These are phyloP conservation scores for Termitomyces sp. DNA, from an alignment of 768 basidiomycete species.

Conservation along the genomic window DNA sequence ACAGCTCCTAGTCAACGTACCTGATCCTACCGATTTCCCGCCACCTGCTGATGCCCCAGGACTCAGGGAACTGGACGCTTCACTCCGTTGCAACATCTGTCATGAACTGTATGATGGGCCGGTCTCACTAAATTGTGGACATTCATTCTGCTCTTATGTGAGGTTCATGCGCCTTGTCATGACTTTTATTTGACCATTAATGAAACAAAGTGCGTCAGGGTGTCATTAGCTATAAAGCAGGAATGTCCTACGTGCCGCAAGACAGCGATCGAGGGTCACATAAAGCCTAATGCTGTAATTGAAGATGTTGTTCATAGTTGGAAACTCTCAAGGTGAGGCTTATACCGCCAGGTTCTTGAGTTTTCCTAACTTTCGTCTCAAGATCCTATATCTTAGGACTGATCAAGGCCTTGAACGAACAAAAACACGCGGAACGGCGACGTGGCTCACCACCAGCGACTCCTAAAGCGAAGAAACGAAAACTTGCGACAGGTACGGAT, in stretches of 20 bases:
- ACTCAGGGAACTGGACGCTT: slow-evolving; percentile 59
- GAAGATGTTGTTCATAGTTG: slow-evolving; percentile 72
- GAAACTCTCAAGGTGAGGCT: slow-evolving; percentile 60
- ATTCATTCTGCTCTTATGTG: slow-evolving; percentile 79
- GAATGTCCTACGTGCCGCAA: slow-evolving; percentile 76
- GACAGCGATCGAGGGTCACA: slow-evolving; percentile 50
- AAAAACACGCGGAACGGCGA: slow-evolving; percentile 19
- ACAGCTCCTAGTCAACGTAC: slow-evolving; percentile 30
- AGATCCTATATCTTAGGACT: slow-evolving; percentile 44
- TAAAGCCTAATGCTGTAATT: slow-evolving; percentile 65
- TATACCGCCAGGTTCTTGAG: background rate
- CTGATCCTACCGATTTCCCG: slow-evolving; percentile 74
- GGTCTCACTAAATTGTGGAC: slow-evolving; percentile 71
- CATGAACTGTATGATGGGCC: slow-evolving; percentile 71
- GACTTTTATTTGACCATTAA: background rate
- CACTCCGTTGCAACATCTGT: slow-evolving; percentile 74
- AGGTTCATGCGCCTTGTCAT: slow-evolving; percentile 18
- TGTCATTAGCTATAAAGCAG: slow-evolving; percentile 49
- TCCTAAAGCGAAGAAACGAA: slow-evolving; percentile 15
- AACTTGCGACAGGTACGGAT: slow-evolving; percentile 2
- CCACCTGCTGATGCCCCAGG: slow-evolving; percentile 37
- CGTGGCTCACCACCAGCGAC: slow-evolving; percentile 1
- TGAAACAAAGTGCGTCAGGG: slow-evolving; percentile 61
- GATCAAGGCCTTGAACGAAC: slow-evolving; percentile 19
- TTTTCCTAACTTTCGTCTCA: background rate